Evolutionary conservation across 495 filamentous ascomycete species (phyloP).

Genomic region (Pyrenopolyporus hunteri): DNA sequence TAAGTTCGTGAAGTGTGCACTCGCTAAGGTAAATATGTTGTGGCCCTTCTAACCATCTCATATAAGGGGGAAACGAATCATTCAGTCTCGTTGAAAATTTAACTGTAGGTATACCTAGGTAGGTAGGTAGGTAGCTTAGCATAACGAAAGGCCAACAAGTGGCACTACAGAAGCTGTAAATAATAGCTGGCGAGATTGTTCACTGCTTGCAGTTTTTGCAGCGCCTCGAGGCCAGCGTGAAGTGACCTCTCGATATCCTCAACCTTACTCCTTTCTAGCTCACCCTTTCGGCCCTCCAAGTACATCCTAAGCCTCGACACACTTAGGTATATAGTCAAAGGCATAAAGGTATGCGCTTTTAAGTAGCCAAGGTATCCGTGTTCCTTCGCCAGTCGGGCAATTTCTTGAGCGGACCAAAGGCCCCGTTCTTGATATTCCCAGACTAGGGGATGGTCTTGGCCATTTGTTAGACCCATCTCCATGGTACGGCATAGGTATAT

Average conservation of each 20-base stretch:
- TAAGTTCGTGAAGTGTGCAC: too few species aligned
- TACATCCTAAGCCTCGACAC: constrained; percentile 23
- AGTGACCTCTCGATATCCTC: constrained; percentile 23
- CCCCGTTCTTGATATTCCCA: constrained; percentile 45
- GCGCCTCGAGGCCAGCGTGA: constrained; percentile 14
- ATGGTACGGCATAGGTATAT: constrained; percentile 50
- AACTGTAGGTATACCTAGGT: too few species aligned
- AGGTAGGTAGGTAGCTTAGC: too few species aligned
- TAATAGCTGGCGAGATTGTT: constrained; percentile 35
- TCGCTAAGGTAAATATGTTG: too few species aligned
- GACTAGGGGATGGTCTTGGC: constrained; percentile 28
- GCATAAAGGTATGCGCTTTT: constrained; percentile 37
- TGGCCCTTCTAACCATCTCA: too few species aligned
- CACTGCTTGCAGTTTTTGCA: constrained; percentile 36
- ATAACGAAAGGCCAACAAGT: neutral
- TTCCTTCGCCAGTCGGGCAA: constrained; percentile 48
- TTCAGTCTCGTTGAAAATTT: too few species aligned
- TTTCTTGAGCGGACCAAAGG: constrained; percentile 47
- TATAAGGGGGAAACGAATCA: too few species aligned
- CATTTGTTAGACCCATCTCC: constrained; percentile 30
- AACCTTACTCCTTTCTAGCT: constrained; percentile 14
- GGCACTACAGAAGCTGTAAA: constrained; percentile 23
- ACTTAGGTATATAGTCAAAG: constrained; percentile 30
- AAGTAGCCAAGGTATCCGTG: constrained; percentile 53
- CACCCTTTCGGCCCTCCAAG: constrained; percentile 26